Percentiles rank a stretch among this genome's conserved stretches.
These are phyloP conservation scores for Benincasa hispida DNA, from an alignment of 306 rosid species.

Conservation along the genomic window DNA sequence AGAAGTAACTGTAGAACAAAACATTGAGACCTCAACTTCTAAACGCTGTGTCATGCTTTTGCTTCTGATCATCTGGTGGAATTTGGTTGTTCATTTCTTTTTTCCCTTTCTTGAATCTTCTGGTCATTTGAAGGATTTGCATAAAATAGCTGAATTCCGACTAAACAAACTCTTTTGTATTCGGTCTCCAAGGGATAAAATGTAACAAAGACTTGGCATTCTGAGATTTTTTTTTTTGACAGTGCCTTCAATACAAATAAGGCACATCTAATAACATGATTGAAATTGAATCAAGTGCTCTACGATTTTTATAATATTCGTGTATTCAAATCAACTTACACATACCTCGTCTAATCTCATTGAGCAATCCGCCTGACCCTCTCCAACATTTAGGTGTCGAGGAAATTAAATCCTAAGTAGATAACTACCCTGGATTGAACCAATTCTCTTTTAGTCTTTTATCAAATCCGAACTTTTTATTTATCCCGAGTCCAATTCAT, in stretches of 20 bases:
- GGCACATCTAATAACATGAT: background rate
- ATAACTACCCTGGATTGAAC: no score
- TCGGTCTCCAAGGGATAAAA: background rate
- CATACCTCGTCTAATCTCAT: no score
- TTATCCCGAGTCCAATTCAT: no score
- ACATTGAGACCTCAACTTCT: slow-evolving; percentile 17
- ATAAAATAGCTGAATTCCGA: background rate
- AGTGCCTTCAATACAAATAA: background rate
- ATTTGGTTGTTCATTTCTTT: background rate
- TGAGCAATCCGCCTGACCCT: no score
- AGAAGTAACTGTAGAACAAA: slow-evolving; percentile 51
- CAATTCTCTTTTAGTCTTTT: no score
- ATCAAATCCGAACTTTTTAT: no score
- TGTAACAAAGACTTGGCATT: background rate
- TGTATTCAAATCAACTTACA: no score
- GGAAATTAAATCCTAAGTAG: no score
- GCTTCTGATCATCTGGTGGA: background rate
- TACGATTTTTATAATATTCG: no score
- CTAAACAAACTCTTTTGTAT: background rate
- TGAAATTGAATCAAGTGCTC: no score
- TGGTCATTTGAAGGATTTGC: background rate
- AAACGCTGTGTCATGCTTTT: background rate
- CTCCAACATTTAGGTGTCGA: no score
- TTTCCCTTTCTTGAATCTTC: no score
- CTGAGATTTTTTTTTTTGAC: background rate